These are phyloP conservation scores for Cyclotella cryptica DNA, from an alignment of 108 stramenopile species.

Conservation along the genomic window DNA sequence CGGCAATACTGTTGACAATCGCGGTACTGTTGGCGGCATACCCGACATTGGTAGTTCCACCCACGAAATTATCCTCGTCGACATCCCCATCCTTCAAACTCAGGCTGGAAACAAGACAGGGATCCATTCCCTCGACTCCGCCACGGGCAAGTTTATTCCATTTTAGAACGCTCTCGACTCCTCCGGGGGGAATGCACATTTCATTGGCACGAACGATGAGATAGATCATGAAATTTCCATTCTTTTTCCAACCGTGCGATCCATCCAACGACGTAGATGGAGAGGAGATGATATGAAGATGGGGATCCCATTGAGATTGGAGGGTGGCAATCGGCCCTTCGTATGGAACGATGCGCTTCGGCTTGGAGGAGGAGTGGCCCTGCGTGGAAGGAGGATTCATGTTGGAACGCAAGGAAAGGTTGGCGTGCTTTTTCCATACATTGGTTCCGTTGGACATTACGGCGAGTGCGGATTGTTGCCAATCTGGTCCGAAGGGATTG, in stretches of 20 bases:
- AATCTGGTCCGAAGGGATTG: neutral
- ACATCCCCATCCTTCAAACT: slow-evolving; percentile 43
- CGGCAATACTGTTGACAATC: neutral
- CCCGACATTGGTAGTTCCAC: neutral
- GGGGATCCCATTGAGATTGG: neutral
- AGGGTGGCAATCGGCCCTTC: slow-evolving; percentile 1
- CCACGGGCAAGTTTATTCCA: slow-evolving; percentile 9
- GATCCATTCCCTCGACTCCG: neutral
- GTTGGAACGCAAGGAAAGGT: neutral
- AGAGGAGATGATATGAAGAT: neutral
- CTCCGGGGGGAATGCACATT: slow-evolving; percentile 59
- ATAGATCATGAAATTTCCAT: slow-evolving; percentile 30
- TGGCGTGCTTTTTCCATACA: slow-evolving; percentile 20
- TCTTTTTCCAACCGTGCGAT: slow-evolving; percentile 49
- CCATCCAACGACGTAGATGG: neutral
- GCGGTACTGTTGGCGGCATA: neutral
- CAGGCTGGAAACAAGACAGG: slow-evolving; percentile 45
- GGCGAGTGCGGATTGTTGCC: slow-evolving; percentile 21
- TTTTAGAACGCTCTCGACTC: slow-evolving; percentile 73
- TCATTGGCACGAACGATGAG: slow-evolving; percentile 61
- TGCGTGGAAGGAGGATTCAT: too few species aligned
- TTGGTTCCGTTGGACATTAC: slow-evolving; percentile 4
- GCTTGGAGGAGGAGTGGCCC: neutral
- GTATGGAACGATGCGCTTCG: neutral
- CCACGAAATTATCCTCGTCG: neutral